Evolutionary conservation across 208 protist species (phyloP).

Genomic region (Acanthamoeba polyphaga): DNA sequence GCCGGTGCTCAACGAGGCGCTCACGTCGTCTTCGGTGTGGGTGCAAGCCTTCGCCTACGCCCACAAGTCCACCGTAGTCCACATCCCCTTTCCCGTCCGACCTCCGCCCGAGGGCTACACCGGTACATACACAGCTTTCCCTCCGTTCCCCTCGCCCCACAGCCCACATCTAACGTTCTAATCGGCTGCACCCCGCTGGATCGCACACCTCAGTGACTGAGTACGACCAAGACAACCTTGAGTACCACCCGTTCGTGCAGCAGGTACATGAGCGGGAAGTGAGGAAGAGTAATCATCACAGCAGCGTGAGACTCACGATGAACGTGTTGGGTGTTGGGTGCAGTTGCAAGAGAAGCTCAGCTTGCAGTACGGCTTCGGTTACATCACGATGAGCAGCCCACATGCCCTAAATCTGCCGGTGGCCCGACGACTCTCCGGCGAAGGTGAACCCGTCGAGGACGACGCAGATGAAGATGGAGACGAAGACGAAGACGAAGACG

Average conservation of each 20-base stretch:
- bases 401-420: constrained; percentile 8
- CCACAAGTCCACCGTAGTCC: constrained; percentile 29
- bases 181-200: too few relatives aligned
- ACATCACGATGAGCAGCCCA: constrained; percentile 67
- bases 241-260: constrained; percentile 61
- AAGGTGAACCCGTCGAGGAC: neutral
- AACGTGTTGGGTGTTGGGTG: neutral
- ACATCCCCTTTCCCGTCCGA: constrained; percentile 29
- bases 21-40: constrained; percentile 84
- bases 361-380: constrained; percentile 58
- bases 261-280: neutral
- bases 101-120: constrained; percentile 16
- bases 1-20: constrained; percentile 82
- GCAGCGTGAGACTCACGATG: neutral
- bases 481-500: neutral
- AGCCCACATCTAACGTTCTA: too few relatives aligned
- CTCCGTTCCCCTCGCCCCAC: too few relatives aligned
- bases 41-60: constrained; percentile 79
- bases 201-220: neutral
- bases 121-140: neutral
- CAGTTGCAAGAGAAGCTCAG: constrained; percentile 45
- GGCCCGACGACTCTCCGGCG: neutral
- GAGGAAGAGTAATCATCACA: too few relatives aligned
- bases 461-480: neutral
- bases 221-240: constrained; percentile 42